These are phyloP conservation scores for Sorghum bicolor DNA, from an alignment of 176 grass and related monocot species.

Conservation along the genomic window DNA sequence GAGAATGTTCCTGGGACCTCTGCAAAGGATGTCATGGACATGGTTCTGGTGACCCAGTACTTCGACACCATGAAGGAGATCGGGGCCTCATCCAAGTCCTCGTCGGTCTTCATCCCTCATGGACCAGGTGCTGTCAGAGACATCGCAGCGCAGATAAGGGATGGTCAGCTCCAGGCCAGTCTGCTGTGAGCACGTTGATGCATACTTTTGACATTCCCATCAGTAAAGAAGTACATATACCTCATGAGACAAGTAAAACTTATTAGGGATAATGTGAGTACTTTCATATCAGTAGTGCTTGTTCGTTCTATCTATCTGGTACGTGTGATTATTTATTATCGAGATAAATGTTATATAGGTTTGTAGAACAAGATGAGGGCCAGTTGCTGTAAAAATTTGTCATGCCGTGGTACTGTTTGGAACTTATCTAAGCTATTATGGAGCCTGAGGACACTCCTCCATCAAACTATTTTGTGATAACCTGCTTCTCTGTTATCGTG, in stretches of 20 bases:
- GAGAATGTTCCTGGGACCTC: conserved; percentile 84
- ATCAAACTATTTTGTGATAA: background rate
- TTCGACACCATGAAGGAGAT: conserved; percentile 93
- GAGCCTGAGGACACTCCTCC: background rate
- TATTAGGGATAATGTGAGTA: conserved; percentile 15
- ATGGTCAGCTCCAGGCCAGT: conserved; percentile 62
- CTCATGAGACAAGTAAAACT: background rate
- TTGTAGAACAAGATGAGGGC: background rate
- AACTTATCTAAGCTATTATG: background rate
- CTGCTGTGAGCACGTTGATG: conserved; percentile 16
- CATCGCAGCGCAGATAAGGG: conserved; percentile 65
- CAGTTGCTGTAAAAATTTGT: conserved; percentile 9
- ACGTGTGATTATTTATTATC: conserved; percentile 5
- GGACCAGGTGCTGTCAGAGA: conserved; percentile 75
- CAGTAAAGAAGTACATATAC: background rate
- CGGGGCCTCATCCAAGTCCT: conserved; percentile 62
- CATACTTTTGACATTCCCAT: background rate
- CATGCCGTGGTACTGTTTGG: background rate
- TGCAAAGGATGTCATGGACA: conserved; percentile 85
- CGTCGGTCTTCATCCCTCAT: conserved; percentile 75
- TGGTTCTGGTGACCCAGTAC: conserved; percentile 86
- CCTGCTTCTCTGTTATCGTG: background rate
- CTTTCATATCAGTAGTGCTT: conserved; percentile 20
- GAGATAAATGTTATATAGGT: background rate
- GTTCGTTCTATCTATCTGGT: conserved; percentile 10